Conservation (phyloP, 345 rosid genomes). For the Sapria himalayana region DNA sequence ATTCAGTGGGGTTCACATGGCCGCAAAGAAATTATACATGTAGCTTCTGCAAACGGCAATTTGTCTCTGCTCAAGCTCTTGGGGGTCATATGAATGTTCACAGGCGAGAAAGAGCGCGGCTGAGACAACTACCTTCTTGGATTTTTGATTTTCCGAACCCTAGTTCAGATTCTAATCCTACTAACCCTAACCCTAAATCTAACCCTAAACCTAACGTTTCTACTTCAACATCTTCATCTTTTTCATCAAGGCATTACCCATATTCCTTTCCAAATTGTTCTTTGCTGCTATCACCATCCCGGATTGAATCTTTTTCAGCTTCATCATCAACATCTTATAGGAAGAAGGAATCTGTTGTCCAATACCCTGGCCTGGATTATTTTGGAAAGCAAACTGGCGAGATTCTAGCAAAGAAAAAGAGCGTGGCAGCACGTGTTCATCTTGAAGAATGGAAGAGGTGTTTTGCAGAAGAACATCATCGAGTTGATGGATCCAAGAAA, state of each 20-base stretch:
- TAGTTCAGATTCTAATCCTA: conserved; percentile 11
- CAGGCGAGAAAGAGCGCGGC: conserved; percentile 45
- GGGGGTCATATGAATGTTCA: conserved; percentile 76
- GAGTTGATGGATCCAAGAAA: conserved; percentile 14
- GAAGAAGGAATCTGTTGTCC: conserved; percentile 7
- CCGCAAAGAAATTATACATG: conserved; percentile 36
- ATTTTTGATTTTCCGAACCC: conserved; percentile 20
- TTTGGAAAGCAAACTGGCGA: conserved; percentile 9
- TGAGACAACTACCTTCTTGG: conserved; percentile 29
- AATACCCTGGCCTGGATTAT: conserved; percentile 6
- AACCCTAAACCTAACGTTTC: too few relatives aligned
- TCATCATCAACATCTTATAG: conserved; percentile 9
- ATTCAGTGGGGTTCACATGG: conserved; percentile 16
- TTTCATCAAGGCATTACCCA: conserved; percentile 4
- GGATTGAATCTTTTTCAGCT: conserved; percentile 8
- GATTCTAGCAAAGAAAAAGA: conserved; percentile 13
- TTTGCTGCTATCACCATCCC: conserved; percentile 3
- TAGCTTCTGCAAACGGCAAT: conserved; percentile 34
- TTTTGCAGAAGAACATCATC: conserved; percentile 8
- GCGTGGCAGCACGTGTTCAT: conserved; percentile 8
- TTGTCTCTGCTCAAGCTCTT: conserved; percentile 52
- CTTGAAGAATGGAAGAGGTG: conserved; percentile 12
- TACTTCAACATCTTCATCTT: conserved; percentile 7
- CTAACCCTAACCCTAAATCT: conserved; percentile 15
- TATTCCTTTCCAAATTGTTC: conserved; percentile 1